Conservation (phyloP, 2,329 filamentous ascomycete species). For the Ambrosiella cleistominuta region DNA sequence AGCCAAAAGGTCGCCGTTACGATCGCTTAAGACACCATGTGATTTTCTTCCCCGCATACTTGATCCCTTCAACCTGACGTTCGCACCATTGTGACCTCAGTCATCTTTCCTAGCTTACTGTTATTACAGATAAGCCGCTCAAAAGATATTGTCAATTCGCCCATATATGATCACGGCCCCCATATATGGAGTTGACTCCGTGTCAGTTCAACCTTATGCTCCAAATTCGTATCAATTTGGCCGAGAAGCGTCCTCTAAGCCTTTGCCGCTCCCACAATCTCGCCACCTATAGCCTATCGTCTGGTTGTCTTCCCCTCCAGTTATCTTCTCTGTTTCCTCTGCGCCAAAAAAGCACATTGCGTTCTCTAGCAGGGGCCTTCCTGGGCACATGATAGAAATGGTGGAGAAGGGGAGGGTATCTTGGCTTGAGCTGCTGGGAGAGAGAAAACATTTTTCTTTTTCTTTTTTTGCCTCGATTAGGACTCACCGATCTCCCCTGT, state of each 20-base stretch:
- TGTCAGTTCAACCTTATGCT: no score
- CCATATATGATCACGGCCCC: neutral
- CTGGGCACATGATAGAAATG: constrained; percentile 9
- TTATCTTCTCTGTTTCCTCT: neutral
- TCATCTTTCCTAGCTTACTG: no score
- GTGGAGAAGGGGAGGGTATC: neutral
- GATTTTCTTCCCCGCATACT: neutral
- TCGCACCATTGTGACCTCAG: no score
- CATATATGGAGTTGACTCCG: neutral
- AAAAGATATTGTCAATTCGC: neutral
- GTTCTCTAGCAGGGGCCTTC: neutral
- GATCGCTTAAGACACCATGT: neutral
- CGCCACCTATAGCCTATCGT: neutral
- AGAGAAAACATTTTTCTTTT: neutral
- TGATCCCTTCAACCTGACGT: neutral
- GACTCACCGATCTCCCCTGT: neutral
- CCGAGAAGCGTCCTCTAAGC: constrained; percentile 4
- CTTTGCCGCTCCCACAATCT: neutral
- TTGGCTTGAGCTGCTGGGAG: neutral
- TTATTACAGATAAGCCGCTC: no score
- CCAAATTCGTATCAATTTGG: neutral
- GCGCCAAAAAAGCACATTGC: constrained; percentile 4
- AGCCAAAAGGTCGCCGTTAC: neutral
- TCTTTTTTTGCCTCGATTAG: neutral
- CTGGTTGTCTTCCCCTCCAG: neutral